These are phyloP conservation scores for Tranzscheliella williamsii DNA, from an alignment of 1,284 basidiomycete genomes.

Conservation along the genomic window DNA sequence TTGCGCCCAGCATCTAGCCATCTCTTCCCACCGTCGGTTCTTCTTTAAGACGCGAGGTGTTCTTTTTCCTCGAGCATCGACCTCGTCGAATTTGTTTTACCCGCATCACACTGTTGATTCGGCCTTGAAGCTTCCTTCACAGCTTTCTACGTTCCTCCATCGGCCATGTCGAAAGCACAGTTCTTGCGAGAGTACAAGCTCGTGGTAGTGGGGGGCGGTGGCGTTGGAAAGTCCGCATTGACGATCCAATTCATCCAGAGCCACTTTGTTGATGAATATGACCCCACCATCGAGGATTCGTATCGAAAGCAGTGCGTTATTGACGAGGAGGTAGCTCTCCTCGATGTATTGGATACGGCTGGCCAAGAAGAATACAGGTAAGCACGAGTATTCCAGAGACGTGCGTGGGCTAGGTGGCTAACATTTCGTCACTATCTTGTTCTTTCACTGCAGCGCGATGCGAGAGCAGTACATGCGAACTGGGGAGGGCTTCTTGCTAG, in stretches of 20 bases:
- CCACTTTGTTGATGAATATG: conserved; percentile 97
- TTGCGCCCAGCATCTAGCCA: no score
- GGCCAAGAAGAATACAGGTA: conserved; percentile 98
- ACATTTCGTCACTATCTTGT: no score
- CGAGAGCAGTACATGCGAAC: conserved; percentile 96
- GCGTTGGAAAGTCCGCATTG: conserved; percentile 92
- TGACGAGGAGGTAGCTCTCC: conserved; percentile 93
- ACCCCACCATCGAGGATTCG: conserved; percentile 84
- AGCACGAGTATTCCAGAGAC: no score
- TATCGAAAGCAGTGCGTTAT: conserved; percentile 67
- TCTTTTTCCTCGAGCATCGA: no score
- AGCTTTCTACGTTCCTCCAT: no score
- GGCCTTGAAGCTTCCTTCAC: no score
- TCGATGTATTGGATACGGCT: conserved; percentile 97
- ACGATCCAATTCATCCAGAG: conserved; percentile 94
- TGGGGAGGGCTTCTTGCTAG: conserved; percentile 96
- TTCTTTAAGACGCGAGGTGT: no score
- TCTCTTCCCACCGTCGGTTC: no score
- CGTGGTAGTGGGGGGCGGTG: conserved; percentile 96
- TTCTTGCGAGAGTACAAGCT: conserved; percentile 57
- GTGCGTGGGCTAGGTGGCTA: no score
- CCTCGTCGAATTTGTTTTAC: no score
- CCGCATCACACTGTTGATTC: no score
- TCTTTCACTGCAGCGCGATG: conserved; percentile 87
- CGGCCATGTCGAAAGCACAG: conserved; percentile 70